Evolutionary conservation across 441 rosid genomes (phyloP).

Genomic region (Adansonia gregorii): DNA sequence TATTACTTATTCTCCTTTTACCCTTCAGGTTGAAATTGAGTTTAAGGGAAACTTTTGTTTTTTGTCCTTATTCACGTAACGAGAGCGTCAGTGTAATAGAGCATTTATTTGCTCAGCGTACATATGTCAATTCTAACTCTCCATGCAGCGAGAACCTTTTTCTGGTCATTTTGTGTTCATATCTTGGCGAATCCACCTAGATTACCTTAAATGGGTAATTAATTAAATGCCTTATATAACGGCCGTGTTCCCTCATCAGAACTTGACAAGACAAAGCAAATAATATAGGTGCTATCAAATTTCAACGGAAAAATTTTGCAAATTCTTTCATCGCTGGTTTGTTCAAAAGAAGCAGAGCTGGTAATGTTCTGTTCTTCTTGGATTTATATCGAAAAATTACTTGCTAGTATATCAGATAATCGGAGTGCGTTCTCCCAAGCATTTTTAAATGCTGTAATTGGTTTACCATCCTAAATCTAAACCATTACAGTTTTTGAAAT

Average conservation of each 20-base stretch:
- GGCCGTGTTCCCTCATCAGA: constrained; percentile 14
- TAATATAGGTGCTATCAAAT: not conserved
- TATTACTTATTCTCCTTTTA: not conserved
- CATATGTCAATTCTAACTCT: constrained; percentile 24
- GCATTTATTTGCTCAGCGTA: constrained; percentile 21
- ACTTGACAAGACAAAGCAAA: constrained; percentile 4
- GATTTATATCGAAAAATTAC: not conserved
- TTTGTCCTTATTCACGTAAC: constrained; percentile 22
- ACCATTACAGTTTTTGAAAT: not conserved
- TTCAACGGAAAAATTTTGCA: not conserved
- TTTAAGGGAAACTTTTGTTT: not conserved
- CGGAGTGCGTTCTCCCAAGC: not conserved
- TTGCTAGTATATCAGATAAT: not conserved
- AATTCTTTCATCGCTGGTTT: constrained; percentile 13
- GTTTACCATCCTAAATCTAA: constrained; percentile 15
- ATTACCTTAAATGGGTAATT: constrained; percentile 28
- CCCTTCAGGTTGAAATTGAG: constrained; percentile 10
- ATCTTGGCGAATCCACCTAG: constrained; percentile 30
- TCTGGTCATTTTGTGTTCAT: constrained; percentile 22
- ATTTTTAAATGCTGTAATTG: constrained; percentile 10
- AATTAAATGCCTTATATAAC: constrained; percentile 24
- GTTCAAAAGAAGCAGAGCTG: not conserved
- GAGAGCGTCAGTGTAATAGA: not conserved
- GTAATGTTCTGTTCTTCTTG: constrained; percentile 17
- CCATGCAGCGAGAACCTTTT: constrained; percentile 26